phyloP scores from a whole-genome alignment of 1,284 basidiomycete genomes.

The Fomitopsis pinicola region DNA sequence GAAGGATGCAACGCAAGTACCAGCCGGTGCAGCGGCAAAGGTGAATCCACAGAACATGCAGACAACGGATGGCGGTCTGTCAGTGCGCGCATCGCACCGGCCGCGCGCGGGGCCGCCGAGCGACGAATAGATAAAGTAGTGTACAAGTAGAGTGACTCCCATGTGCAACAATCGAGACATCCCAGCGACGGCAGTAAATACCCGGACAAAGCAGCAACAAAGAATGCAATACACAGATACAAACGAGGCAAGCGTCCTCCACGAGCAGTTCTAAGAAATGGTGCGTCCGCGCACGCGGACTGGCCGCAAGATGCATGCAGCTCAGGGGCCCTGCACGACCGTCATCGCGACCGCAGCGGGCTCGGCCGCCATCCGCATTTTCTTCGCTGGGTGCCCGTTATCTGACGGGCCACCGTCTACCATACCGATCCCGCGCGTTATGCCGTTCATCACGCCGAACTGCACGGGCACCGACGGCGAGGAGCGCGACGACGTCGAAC shows the following conservation, averaged over 20 bases:
- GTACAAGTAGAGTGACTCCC: constrained; percentile 2
- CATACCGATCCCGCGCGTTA: constrained; percentile 26
- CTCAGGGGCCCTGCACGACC: constrained; percentile 17
- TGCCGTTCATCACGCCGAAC: constrained; percentile 10
- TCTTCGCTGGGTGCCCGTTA: constrained; percentile 37
- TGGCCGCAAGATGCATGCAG: neutral
- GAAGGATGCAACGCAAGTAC: neutral
- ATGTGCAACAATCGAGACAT: neutral
- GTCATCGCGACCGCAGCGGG: constrained; percentile 17
- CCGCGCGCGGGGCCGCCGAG: neutral
- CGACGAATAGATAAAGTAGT: constrained; percentile 8
- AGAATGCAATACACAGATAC: constrained; percentile 1
- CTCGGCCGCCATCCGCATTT: constrained; percentile 43
- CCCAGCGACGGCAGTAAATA: constrained; percentile 3
- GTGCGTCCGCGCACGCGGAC: neutral
- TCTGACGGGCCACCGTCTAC: constrained; percentile 25
- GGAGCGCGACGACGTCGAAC: constrained; percentile 16
- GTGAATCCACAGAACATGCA: constrained; percentile 1
- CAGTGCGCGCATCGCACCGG: neutral
- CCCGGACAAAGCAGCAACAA: constrained; percentile 9
- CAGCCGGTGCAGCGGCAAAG: neutral
- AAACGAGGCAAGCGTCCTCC: constrained; percentile 1
- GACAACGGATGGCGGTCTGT: neutral
- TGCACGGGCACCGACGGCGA: constrained; percentile 35
- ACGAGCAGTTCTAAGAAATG: neutral